These are phyloP conservation scores for Umbilicus rupestris DNA, from an alignment of 164 flowering plant species.

Conservation along the genomic window DNA sequence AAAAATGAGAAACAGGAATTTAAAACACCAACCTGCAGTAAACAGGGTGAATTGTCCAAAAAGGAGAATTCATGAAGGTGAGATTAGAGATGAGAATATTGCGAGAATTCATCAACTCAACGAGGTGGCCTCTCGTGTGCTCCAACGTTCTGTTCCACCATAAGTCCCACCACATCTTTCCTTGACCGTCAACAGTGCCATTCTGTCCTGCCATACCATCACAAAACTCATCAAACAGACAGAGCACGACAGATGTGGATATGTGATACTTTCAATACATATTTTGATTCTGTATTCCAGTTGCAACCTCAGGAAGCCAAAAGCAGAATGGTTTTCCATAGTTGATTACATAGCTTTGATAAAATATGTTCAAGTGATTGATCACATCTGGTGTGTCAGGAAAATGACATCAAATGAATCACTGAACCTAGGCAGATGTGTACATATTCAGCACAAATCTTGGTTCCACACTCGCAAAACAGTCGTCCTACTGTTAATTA, in stretches of 20 bases:
- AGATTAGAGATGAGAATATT: constrained; percentile 80
- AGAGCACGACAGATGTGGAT: neutral
- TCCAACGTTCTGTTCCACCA: constrained; percentile 93
- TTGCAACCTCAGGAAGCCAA: neutral
- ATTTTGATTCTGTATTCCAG: no score
- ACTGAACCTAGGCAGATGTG: neutral
- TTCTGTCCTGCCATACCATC: constrained; percentile 53
- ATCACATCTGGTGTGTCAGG: neutral
- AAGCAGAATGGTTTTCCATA: neutral
- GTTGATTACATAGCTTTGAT: neutral
- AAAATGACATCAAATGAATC: neutral
- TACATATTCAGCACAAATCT: neutral
- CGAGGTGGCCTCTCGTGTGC: constrained; percentile 91
- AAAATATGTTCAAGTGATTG: neutral
- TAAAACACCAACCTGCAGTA: constrained; percentile 63
- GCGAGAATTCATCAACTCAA: constrained; percentile 69
- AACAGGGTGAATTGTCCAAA: constrained; percentile 98
- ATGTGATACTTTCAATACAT: no score
- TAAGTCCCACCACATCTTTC: constrained; percentile 96
- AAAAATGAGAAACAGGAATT: neutral
- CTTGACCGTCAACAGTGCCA: constrained; percentile 94
- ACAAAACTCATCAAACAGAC: neutral
- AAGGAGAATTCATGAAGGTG: constrained; percentile 84
- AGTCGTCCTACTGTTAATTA: neutral
- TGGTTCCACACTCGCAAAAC: neutral